Conservation (phyloP, 179 eudicot genomes). For the Pouteria campechiana region DNA sequence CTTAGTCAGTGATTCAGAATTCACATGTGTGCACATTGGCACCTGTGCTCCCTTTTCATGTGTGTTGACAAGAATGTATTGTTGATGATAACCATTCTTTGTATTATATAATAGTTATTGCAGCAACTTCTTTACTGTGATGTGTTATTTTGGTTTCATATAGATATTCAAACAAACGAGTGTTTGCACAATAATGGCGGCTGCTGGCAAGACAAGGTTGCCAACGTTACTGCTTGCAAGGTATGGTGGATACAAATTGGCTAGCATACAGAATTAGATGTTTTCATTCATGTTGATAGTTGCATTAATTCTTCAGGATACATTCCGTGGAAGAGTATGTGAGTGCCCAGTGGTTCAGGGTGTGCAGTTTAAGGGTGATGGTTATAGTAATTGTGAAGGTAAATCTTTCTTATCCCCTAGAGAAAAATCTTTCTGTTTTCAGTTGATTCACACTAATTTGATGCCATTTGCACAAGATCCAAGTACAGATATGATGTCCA, state of each 20-base stretch:
- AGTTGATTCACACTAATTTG: no score
- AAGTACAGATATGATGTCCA: no score
- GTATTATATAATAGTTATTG: no score
- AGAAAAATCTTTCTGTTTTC: no score
- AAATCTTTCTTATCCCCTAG: no score
- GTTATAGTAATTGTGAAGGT: constrained; percentile 80
- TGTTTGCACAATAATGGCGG: constrained; percentile 80
- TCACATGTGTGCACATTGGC: no score
- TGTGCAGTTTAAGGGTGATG: constrained; percentile 91
- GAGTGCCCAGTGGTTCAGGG: constrained; percentile 92
- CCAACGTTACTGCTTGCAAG: constrained; percentile 81
- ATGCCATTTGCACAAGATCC: no score
- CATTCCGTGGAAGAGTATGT: constrained; percentile 96
- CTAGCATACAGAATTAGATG: neutral
- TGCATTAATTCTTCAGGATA: constrained; percentile 39
- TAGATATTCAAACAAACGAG: constrained; percentile 76
- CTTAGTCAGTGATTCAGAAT: no score
- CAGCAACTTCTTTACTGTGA: constrained; percentile 3
- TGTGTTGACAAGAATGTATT: no score
- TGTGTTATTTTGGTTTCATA: no score
- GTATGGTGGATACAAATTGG: constrained; percentile 13
- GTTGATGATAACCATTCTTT: no score
- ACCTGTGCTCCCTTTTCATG: no score
- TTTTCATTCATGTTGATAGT: neutral
- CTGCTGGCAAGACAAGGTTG: constrained; percentile 80